These are phyloP conservation scores for Lolium perenne DNA, from an alignment of 176 grass and related monocot genomes.

Conservation along the genomic window DNA sequence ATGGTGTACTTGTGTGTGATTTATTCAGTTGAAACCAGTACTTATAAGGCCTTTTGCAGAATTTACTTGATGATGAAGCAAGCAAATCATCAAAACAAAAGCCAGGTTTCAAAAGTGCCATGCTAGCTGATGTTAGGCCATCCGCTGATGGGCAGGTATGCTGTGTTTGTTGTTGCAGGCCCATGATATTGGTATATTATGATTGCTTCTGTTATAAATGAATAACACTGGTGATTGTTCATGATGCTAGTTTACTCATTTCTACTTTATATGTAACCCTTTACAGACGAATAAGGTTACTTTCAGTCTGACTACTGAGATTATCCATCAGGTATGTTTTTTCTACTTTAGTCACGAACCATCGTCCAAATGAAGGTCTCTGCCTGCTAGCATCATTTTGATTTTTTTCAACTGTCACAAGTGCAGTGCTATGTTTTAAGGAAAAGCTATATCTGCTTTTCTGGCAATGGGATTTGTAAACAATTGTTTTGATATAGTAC, in stretches of 20 bases:
- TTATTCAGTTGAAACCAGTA: slow-evolving; percentile 25
- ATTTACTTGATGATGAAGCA: slow-evolving; percentile 84
- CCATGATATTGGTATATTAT: slow-evolving; percentile 10
- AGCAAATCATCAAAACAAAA: slow-evolving; percentile 71
- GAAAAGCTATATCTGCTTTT: neutral
- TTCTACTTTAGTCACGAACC: slow-evolving; percentile 23
- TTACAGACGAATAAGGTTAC: slow-evolving; percentile 96
- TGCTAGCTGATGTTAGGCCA: slow-evolving; percentile 91
- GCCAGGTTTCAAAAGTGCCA: slow-evolving; percentile 88
- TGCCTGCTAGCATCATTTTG: slow-evolving; percentile 6
- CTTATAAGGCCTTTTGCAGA: slow-evolving; percentile 54
- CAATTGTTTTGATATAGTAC: neutral
- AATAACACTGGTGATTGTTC: slow-evolving; percentile 22
- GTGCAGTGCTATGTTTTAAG: slow-evolving; percentile 3
- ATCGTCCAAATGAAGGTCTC: slow-evolving; percentile 7
- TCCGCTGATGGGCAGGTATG: slow-evolving; percentile 91
- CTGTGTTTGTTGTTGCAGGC: slow-evolving; percentile 28
- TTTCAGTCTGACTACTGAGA: slow-evolving; percentile 90
- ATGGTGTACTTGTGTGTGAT: neutral
- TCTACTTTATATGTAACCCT: slow-evolving; percentile 43
- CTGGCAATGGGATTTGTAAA: neutral
- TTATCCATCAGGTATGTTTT: slow-evolving; percentile 79
- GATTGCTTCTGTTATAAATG: slow-evolving; percentile 29
- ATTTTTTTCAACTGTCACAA: neutral
- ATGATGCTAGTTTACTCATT: slow-evolving; percentile 39